Evolutionary conservation across 768 basidiomycete genomes (phyloP), one percentile per base, ranked within the genome.

Genomic region (Lactarius hatsudake): DNA sequence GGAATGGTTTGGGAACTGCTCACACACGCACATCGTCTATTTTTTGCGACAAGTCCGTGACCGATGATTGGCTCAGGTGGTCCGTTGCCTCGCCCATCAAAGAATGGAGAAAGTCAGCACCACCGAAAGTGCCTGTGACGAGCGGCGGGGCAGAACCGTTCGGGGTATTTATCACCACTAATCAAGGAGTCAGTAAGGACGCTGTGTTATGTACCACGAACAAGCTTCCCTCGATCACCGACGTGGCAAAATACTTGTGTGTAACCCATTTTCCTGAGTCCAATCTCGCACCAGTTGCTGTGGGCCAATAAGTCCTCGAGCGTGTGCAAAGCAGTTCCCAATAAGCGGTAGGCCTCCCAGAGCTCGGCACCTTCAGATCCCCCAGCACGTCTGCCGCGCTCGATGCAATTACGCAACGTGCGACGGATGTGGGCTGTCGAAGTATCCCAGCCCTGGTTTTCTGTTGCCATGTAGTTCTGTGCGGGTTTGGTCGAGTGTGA

Each of bases 381-480:
- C 9, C 78, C 73, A 10, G 86, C 82, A 43, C 83, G 82, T 32
- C 91, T 81, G 1, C 90, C 91, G 43, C 77, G 71, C 51, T 88
- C 83, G 71, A 94, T 93, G 76, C 90, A 92, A 34, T 81, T 78
- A 30, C 78, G 75, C 68, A 93, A 81, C 1, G 81, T 82, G 55
- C 88, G 82, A 23, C 89, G 82, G 63, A 90, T 84, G 71, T 85
- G 86, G 0, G 84, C 86, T 17, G 86, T 86, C 1, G 87, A 91
- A 0, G 91, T 91, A 70, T 90, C 90, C 88, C 89, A 93, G 42
- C 82, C 81, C 58, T 82, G 79, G 61, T 81, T 78, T 72, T 86
- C 84, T 45, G 88, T 87, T 2, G 89, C 90, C 79, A 93, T 93
- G 75, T 90, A 91, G 66, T 89, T 93, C 88, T 89, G 67, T 2